Base-by-base conservation (phyloP, 768 basidiomycete species). In the Asterophora lycoperdoides region DNA sequence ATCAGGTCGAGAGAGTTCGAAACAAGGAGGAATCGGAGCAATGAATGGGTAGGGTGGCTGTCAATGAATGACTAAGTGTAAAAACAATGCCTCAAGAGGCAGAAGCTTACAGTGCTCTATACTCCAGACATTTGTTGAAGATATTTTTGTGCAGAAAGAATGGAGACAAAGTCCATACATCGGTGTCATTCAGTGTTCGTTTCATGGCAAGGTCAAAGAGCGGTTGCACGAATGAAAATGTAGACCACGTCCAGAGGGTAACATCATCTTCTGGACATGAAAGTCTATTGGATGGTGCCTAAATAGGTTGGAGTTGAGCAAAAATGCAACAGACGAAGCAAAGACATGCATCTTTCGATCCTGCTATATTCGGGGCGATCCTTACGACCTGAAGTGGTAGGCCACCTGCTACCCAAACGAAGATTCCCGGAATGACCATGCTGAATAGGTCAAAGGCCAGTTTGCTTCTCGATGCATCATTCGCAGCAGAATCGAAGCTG, bases 1-100 rank as follows among this genome's bases (percentile, higher is more conserved):
- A 83, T 80, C 28, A 87, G 65, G 60, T 87, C 84, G 23, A 86
- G 68, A 1, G 84, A 86, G 60, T 84, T 87, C 5, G 83, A 84
- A 4, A 68, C 74, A 10, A 87, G 55, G 14, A 87, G 70, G 56
- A 86, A 86, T 17, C 78, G 71, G 20, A 86, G 66, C 20, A 86
- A 68, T 4, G 81, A 79, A 58, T 80, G 78, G 1, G 63, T 69
- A 1, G 80, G 79, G 61, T 81, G 59, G 30, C 79, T 83, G 50
- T 15, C 20, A 41, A 19, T 7, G 26, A 8, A 17, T 26, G n/a
- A 19, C 18, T 46, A 8, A 44, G 44, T 3, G 34, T 1, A 47
- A 13, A 56, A 32, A 36, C 35, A 17, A 39, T 43, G 48, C 33
- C 7, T 32, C 18, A 14, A 40, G 48, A 41, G 23, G 28, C 18